Conservation (phyloP, 2,329 filamentous ascomycete species). For the Sordariomycetes sp. region DNA sequence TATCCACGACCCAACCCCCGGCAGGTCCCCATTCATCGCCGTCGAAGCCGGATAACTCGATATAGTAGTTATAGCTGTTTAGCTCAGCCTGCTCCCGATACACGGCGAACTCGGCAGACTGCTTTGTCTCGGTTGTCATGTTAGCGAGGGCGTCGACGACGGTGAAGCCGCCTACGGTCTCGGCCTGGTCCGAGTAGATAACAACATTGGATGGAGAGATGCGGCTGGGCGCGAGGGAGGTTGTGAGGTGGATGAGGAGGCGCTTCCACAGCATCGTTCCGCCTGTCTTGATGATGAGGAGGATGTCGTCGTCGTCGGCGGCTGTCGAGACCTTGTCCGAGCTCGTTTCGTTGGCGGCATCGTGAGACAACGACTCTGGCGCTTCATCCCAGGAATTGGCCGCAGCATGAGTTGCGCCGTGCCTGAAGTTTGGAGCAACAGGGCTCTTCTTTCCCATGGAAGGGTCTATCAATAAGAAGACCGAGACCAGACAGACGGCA, state of each 20-base stretch:
- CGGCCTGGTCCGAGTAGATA: slow-evolving; percentile 13
- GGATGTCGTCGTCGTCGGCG: slow-evolving; percentile 9
- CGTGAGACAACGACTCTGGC: no score
- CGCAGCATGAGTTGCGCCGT: background rate
- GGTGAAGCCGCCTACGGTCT: slow-evolving; percentile 10
- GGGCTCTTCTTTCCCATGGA: slow-evolving; percentile 8
- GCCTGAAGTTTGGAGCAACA: no score
- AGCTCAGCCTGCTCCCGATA: slow-evolving; percentile 14
- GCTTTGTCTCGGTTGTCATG: slow-evolving; percentile 9
- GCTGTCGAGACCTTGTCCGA: background rate
- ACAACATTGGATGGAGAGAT: slow-evolving; percentile 8
- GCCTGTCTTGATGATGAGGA: slow-evolving; percentile 15
- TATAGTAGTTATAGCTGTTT: slow-evolving; percentile 12
- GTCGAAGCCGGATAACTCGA: slow-evolving; percentile 10
- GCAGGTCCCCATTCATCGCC: slow-evolving; percentile 13
- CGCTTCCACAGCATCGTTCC: slow-evolving; percentile 15
- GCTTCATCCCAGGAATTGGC: background rate
- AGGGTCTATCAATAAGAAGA: slow-evolving; percentile 11
- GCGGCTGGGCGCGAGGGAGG: slow-evolving; percentile 7
- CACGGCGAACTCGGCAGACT: slow-evolving; percentile 11
- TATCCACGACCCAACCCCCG: slow-evolving; percentile 15
- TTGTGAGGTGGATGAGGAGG: slow-evolving; percentile 13
- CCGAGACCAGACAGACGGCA: slow-evolving; percentile 8
- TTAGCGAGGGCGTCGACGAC: slow-evolving; percentile 13
- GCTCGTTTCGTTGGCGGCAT: background rate